Base-by-base conservation (phyloP, 306 rosid species). In the Pueraria montana region DNA sequence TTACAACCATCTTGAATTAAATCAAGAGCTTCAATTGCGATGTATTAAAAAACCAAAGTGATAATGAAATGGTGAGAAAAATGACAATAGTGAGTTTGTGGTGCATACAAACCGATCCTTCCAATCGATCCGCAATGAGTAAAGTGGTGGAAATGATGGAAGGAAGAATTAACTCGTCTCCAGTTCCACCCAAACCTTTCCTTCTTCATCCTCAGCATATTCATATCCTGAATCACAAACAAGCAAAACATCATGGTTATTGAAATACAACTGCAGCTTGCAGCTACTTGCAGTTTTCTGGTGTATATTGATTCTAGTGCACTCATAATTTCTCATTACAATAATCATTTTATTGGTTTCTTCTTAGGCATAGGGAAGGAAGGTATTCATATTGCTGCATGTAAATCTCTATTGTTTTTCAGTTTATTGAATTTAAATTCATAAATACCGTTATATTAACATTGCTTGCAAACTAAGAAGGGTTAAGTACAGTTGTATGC, bases 71-170 rank as follows among this genome's bases (percentile, higher is more conserved):
- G 77, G 83, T 79, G 3, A 85, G 50, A 18, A 86, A 85, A 62
- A 38, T 88, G 88, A 73, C 74, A 11, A 79, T 85, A 12, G 80
- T 67, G 58, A 46, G 76, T 16, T 14, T 71, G 40, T 71, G 76
- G 76, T 71, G 76, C 23, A 71, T 71, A 45, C 76, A 71, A 26
- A 71, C 76, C 0, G 59, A 71, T 4, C 59, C 76, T 71, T 71
- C 76, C 6, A 48, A 27, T 4, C 42, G 83, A 5, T 85, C 85
- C 0, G 6, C 82, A 0, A 86, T 83, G 86, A 74, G 26, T 20
- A 65, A 34, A 34, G 72, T 65, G 48, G 72, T 65, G 26, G 48
- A 65, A 36, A 65, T 65, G 72, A 34, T 65, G 72, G 72, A 65
- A n/a, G 48, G 72, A 36, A 65, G 48, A 48, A 34, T 65, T 65